Base-by-base conservation (phyloP, 441 rosid genomes). In the Geranium incanum region DNA sequence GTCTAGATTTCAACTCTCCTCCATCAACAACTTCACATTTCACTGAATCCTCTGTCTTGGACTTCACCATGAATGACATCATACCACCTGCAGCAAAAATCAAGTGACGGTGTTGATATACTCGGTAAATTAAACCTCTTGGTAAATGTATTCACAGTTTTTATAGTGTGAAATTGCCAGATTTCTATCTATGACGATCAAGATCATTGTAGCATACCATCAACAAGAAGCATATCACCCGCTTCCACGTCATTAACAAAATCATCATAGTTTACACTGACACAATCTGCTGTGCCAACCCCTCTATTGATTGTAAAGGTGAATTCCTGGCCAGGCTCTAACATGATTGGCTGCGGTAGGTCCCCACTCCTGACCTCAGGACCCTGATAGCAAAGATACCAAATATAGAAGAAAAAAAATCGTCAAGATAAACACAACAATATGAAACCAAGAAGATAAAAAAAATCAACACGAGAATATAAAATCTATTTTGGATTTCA, bases 141-240 rank as follows among this genome's bases (percentile, higher is more conserved):
- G 33, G 33, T 28, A 43, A 77, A 57, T 67, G 66, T 48, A 60
- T 63, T 37, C 39, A 39, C 13, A 36, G 59, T 50, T 19, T 37
- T 28, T 71, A 37, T 18, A 4, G 71, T 48, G 19, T 19, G 4
- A 62, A 69, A 50, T 52, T 12, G 70, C 33, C 3, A 19, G 13
- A 8, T 45, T 45, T 45, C 12, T 8, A 9, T 45, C 52, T 45
- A 9, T 8, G 52, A 45, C 15, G 7, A 37, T 18, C 7, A n/a
- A 50, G 23, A 72, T 21, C 57, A 38, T 57, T 64, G 23, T 73
- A 68, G 71, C 80, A 63, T 90, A 95, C 97, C 99, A 84, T 95
- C 99, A 82, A 95, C 96, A 74, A 95, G 97, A 79, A 95, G 93
- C 95, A 95, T 95, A 84, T 95, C 99, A 52, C 97, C 97, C 5